Base-by-base conservation (phyloP, 1,284 basidiomycete species). In the Papiliotrema terrestris region DNA sequence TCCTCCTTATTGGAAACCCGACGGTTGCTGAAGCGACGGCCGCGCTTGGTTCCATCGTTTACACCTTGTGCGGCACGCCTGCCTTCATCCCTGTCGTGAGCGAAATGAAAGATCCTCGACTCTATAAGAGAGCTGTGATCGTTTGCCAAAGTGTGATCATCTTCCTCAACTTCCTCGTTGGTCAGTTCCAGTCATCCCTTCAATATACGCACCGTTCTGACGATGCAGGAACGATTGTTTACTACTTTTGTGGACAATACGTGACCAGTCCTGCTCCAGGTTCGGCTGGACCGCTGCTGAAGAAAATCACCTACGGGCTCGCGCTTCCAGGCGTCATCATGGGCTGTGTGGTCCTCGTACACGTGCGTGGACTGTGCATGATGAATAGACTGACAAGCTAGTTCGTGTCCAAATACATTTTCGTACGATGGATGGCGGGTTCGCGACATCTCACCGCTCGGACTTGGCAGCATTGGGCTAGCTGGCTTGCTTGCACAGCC, bases 341-440 rank as follows among this genome's bases (percentile, higher is more conserved):
- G 19, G 44, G 44, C 8, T 22, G 20, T 45, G 44, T 45, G 6
- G 39, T 41, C 39, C 39, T 41, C 39, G 39, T 41, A n/a, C 39
- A 41, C 39, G 39, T 41, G 39, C 17, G 39, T 41, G 39, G n/a
- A 32, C 39, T n/a, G 39, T 22, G 20, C 39, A n/a, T 8, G 20
- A 41, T n/a, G 39, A n/a, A 15, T n/a, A n/a, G 20, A 41, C 20
- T 41, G 20, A 41, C 17, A 22, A n/a, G n/a, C 20, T 15, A 41
- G 39, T 41, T 41, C 20, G 39, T 41, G n/a, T 41, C 39, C 39
- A 41, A 41, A 41, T 41, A 41, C 39, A 22, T 41, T 15, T 85
- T 86, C 62, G 78, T 86, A 51, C 80, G 84, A 13, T 61, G 82
- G 51, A 82, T 86, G 65, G 80, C 83, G 19, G 78, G 80, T 56